These are phyloP conservation scores for Cyclotella kingstonii DNA, from an alignment of 108 stramenopile genomes.

Conservation along the genomic window DNA sequence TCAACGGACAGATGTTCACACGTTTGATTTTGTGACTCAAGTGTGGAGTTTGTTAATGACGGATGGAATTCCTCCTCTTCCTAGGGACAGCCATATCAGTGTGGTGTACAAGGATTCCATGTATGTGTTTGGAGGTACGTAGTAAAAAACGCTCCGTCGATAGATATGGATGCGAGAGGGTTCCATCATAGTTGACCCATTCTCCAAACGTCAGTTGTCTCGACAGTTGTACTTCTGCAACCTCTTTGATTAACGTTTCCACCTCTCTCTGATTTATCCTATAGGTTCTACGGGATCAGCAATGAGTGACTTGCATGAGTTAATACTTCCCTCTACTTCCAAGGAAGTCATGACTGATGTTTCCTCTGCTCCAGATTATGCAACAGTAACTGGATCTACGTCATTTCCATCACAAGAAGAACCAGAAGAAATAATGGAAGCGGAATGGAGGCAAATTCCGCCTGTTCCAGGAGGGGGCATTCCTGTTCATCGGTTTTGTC, in stretches of 20 bases:
- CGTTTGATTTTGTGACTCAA: slow-evolving; percentile 85
- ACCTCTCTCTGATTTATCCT: not conserved
- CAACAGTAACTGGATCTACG: slow-evolving; percentile 8
- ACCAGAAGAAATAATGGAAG: slow-evolving; percentile 28
- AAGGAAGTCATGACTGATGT: slow-evolving; percentile 14
- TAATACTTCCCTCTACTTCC: slow-evolving; percentile 51
- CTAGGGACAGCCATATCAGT: slow-evolving; percentile 91
- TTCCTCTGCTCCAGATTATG: slow-evolving; percentile 14
- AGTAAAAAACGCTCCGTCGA: no score
- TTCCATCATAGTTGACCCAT: no score
- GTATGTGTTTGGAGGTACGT: slow-evolving; percentile 81
- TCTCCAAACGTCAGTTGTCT: no score
- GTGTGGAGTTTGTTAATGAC: slow-evolving; percentile 72
- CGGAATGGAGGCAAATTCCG: slow-evolving; percentile 47
- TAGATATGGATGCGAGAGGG: no score
- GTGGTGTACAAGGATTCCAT: slow-evolving; percentile 80
- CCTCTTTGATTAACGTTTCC: not conserved
- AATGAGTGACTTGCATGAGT: slow-evolving; percentile 95
- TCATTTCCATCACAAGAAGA: slow-evolving; percentile 12
- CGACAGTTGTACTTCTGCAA: not conserved
- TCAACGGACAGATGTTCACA: slow-evolving; percentile 85
- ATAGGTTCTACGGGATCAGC: slow-evolving; percentile 89
- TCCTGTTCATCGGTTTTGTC: slow-evolving; percentile 88
- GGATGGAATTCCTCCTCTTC: slow-evolving; percentile 79
- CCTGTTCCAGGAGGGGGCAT: slow-evolving; percentile 36